Conservation (phyloP, 176 grass and related monocot species). For the Oryza australiensis region DNA sequence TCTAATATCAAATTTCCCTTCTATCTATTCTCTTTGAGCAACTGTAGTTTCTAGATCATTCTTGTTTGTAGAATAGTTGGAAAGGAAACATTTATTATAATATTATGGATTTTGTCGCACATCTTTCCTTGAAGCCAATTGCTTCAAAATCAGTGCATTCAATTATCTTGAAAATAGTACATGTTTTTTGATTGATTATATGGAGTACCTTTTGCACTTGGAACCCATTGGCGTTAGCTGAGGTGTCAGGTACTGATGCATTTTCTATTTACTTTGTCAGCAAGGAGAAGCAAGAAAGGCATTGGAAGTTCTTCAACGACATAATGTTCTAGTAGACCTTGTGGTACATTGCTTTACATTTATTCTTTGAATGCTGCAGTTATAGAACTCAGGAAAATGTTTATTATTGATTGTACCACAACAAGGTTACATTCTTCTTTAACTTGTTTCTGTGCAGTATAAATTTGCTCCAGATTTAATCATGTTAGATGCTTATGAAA, state of each 20-base stretch:
- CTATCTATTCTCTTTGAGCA: slow-evolving; percentile 9
- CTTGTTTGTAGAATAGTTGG: background rate
- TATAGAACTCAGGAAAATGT: background rate
- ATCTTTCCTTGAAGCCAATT: slow-evolving; percentile 22
- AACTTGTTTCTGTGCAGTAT: slow-evolving; percentile 68
- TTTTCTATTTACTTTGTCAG: slow-evolving; percentile 52
- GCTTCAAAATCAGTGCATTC: background rate
- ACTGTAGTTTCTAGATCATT: slow-evolving; percentile 20
- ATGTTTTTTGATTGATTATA: background rate
- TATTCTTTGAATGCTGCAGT: background rate
- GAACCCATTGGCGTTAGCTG: slow-evolving; percentile 9
- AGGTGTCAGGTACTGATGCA: background rate
- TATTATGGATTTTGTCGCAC: background rate
- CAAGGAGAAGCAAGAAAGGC: slow-evolving; percentile 99
- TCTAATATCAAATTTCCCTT: background rate
- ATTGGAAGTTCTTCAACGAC: slow-evolving; percentile 84
- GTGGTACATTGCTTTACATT: slow-evolving; percentile 53
- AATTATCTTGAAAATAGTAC: slow-evolving; percentile 10
- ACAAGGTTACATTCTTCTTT: slow-evolving; percentile 10
- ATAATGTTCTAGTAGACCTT: slow-evolving; percentile 84
- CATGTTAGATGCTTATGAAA: slow-evolving; percentile 96
- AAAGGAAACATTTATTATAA: slow-evolving; percentile 20
- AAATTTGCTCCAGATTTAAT: slow-evolving; percentile 98
- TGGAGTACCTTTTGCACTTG: background rate
- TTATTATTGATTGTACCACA: background rate